These are phyloP conservation scores for Boeremia lycopersici DNA, from an alignment of 2,329 filamentous ascomycete species.

Conservation along the genomic window DNA sequence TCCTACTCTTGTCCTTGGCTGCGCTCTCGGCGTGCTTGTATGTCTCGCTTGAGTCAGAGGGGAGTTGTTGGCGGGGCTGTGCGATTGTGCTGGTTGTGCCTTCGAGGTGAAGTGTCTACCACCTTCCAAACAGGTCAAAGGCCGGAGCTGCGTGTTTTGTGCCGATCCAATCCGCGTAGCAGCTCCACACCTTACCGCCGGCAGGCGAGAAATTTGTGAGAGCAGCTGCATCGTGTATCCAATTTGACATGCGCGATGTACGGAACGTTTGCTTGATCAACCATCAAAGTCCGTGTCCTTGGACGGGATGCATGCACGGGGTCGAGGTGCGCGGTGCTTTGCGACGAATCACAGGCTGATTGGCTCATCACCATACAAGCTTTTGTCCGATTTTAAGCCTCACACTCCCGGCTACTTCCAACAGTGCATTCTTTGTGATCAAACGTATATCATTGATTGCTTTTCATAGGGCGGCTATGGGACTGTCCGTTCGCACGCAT, in stretches of 20 bases:
- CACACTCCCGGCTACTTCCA: neutral
- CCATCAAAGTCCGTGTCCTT: neutral
- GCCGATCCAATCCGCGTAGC: constrained; percentile 15
- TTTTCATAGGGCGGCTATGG: constrained; percentile 17
- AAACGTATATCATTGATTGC: constrained; percentile 22
- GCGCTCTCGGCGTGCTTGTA: constrained; percentile 13
- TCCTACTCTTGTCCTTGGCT: constrained; percentile 9
- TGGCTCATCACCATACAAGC: neutral
- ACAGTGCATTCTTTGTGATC: constrained; percentile 5
- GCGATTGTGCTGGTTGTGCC: constrained; percentile 11
- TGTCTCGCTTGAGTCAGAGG: neutral
- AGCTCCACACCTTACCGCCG: constrained; percentile 15
- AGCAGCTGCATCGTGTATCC: constrained; percentile 6
- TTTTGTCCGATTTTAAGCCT: neutral
- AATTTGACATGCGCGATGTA: neutral
- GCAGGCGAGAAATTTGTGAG: constrained; percentile 10
- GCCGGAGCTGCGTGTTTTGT: constrained; percentile 12
- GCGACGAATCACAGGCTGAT: constrained; percentile 2
- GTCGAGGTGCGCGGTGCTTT: constrained; percentile 2
- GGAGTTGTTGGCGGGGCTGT: constrained; percentile 1
- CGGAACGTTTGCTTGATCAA: neutral
- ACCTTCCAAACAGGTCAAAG: constrained; percentile 18
- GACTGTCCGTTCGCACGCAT: constrained; percentile 2
- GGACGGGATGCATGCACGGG: constrained; percentile 8
- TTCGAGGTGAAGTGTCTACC: constrained; percentile 13